Evolutionary conservation across 116 monocot species (phyloP), one percentile per base, ranked within the genome.

Genomic region (Papilionanthe hybrid): DNA sequence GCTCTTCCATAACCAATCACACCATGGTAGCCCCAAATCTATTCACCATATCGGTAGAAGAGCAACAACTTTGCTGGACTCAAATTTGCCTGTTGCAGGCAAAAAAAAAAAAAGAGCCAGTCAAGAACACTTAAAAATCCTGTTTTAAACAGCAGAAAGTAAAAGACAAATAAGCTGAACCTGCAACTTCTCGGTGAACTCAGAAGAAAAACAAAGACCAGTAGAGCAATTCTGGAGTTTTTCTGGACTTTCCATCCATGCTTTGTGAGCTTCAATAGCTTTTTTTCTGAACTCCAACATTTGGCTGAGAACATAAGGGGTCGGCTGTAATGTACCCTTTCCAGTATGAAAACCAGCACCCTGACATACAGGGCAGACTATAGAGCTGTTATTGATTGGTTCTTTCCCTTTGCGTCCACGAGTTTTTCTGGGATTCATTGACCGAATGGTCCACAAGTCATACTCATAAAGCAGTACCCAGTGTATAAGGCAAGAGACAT

Each of bases 201-300:
- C 82, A 32, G 69, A 58, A 30, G 86, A 68, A 71, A 97, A 87
- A 83, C 79, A 79, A 65, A 97, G 91, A 3, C 97, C 97, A 1
- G 94, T 92, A 20, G 94, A 97, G 75, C 94, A 97, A 67, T 88
- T 88, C 72, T 86, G 77, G 67, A 97, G 84, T 50, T 77, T 82
- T 84, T 97, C 94, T 42, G 94, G 94, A 32, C 79, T 83, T 79
- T 94, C 89, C 91, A 92, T 92, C 97, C 97, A 97, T 43, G 84
- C 79, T 75, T 88, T 89, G 57, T 94, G 88, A 6, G 86, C 85
- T 55, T 92, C 86, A 56, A 88, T 84, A 55, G 88, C 86, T 76
- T 90, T 92, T 76, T 94, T 55, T 84, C 94, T 94, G 77, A 87
- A 86, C 0, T 77, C 79, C 74, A 94, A 94, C 82, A 92, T 87